Base-by-base conservation (phyloP, 345 rosid species). In the Citrus mangshanensis region DNA sequence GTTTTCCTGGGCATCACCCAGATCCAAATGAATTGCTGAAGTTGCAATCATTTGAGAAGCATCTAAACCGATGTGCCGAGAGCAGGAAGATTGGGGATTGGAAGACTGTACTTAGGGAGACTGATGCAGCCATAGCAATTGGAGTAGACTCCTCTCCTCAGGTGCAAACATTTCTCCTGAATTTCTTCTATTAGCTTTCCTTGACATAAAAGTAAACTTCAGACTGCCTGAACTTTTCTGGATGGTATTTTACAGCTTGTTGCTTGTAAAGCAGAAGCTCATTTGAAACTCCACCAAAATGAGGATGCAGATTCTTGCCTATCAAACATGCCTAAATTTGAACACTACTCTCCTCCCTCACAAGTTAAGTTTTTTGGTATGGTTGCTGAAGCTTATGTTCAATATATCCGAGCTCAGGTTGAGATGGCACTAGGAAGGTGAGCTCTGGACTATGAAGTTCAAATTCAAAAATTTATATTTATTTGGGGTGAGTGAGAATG, bases 361-460 rank as follows among this genome's bases (percentile, higher is more conserved):
- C 84, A 81, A 79, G 46, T 37, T 7, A 88, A 88, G 81, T 81
- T 86, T 81, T 96, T 91, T 55, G 91, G 93, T 81, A 94, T 94
- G 90, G 84, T 88, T 68, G 84, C 88, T 49, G 97, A 93, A 82
- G 97, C 97, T 66, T 96, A 89, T 79, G 83, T 84, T 60, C 90
- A 85, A 61, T 89, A 85, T 84, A 88, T 92, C 58, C 93, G 70
- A 77, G 95, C 98, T 35, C 98, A 92, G 85, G 87, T 96, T 16
- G 95, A 96, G 70, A 89, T 91, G 97, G 95, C 98, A 75, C 70
- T 90, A 72, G 99, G 99, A 89, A 96, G 97, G 99, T 94, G 91
- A 87, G 93, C 74, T 85, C 83, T 55, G 63, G 64, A 70, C 72
- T 72, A 38, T 70, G 21, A 83, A 19, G 77, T 78, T 71, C 46